Percentiles rank a stretch among this genome's conserved stretches.
Evolutionary conservation across 768 basidiomycete genomes (phyloP).

Genomic region (Lactarius trivialis): DNA sequence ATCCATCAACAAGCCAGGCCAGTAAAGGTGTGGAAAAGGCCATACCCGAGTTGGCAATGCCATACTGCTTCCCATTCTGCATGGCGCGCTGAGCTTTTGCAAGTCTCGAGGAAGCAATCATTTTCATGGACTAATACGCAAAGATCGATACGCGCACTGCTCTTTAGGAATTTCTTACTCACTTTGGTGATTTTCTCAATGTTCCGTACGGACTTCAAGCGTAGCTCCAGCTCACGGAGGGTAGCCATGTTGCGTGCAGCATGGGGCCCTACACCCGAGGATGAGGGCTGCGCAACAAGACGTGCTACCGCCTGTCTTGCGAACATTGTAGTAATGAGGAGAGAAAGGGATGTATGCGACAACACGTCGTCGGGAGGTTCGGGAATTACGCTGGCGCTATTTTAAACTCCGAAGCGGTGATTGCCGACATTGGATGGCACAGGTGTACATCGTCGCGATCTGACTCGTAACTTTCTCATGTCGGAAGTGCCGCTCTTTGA

Average conservation of each 20-base stretch:
- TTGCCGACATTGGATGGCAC: conserved; percentile 5
- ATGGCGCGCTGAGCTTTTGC: conserved; percentile 93
- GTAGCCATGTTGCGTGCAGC: conserved; percentile 89
- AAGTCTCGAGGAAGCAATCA: conserved; percentile 97
- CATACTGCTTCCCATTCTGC: conserved; percentile 87
- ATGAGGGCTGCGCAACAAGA: conserved; percentile 36
- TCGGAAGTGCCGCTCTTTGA: conserved; percentile 77
- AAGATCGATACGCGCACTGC: background rate
- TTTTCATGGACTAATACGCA: conserved; percentile 81
- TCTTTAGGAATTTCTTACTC: conserved; percentile 27
- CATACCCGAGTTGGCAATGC: conserved; percentile 83
- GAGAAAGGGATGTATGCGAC: conserved; percentile 8
- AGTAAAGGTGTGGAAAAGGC: conserved; percentile 15
- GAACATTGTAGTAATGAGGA: conserved; percentile 35
- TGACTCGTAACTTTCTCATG: conserved; percentile 36
- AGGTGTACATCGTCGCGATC: background rate
- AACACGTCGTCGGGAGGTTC: conserved; percentile 29
- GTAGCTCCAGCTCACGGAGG: conserved; percentile 93
- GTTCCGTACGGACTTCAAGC: conserved; percentile 93
- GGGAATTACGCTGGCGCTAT: conserved; percentile 7
- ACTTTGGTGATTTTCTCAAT: conserved; percentile 99
- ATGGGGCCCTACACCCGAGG: conserved; percentile 36
- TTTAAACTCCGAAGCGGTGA: conserved; percentile 20
- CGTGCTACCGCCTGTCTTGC: conserved; percentile 43
- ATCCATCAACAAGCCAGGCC: background rate